Base-by-base conservation (phyloP, 176 grass and related monocot species). In the Oryza coarctata region DNA sequence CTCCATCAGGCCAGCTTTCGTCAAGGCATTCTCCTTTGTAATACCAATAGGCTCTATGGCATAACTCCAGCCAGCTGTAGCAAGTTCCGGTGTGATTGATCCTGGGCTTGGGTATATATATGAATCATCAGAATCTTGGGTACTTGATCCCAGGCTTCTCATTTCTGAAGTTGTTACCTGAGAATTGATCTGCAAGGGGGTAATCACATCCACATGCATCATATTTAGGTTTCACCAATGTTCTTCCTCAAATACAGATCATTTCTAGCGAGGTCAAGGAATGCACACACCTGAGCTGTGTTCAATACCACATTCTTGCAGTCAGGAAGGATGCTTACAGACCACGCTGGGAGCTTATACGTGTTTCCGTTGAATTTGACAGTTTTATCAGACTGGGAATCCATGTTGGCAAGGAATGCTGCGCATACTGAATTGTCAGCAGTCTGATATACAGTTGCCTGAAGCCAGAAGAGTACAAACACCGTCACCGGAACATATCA, bases 311-410 rank as follows among this genome's bases (percentile, higher is more conserved):
- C 96, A 88, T 99, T 95, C 77, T 90, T 88, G 88, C 96, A 99
- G 86, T 99, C 93, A 75, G 96, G 96, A 81, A 99, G 91, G 89
- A 99, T 88, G 89, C 96, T 99, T 47, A 99, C 96, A 28, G 93
- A 99, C 96, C 96, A 99, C 12, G 90, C 93, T 5, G 93, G 91
- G 85, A 99, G 90, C 12, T 83, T 76, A 78, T 95, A 99, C 12
- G 80, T 73, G 13, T 85, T 94, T 27, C 93, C 96, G 60, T 95
- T 93, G 90, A 95, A 99, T 71, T 87, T 90, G 36, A 99, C 93
- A 15, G 77, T 94, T 87, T 88, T 82, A 50, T 99, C 96, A 25
- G 89, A 89, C 34, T 94, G 73, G 14, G 34, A 47, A 81, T 89
- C 91, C 26, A 99, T 83, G 70, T 99, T 99, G 23, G 96, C 96